These are phyloP conservation scores for Arxiozyma slooffiae DNA, from an alignment of 1,139 yeast species.

Conservation along the genomic window DNA sequence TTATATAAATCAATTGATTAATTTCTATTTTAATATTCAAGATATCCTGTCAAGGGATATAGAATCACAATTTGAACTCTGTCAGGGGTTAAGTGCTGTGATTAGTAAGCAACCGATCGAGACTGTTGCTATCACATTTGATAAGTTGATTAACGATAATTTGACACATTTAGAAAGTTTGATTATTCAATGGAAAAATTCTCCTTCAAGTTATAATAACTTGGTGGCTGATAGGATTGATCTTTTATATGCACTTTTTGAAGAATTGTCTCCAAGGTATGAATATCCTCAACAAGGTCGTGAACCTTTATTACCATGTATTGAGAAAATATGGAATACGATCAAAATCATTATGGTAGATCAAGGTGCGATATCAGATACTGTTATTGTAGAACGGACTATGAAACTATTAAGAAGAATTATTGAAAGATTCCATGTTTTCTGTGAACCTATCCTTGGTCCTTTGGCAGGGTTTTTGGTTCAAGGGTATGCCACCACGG, in stretches of 20 bases:
- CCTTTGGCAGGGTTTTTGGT: conserved; percentile 55
- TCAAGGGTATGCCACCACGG: conserved; percentile 57
- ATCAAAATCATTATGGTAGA: conserved; percentile 18
- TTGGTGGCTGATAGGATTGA: conserved; percentile 70
- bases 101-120: conserved; percentile 47
- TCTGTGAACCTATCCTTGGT: conserved; percentile 52
- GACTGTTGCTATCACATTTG: conserved; percentile 37
- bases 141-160: conserved; percentile 62
- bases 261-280: conserved; percentile 43
- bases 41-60: conserved; percentile 41
- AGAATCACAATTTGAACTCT: conserved; percentile 65
- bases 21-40: conserved; percentile 59
- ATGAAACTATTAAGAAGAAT: conserved; percentile 59
- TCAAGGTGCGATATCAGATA: conserved; percentile 19
- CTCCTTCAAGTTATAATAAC: conserved; percentile 31
- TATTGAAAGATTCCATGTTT: conserved; percentile 45
- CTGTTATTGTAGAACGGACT: conserved; percentile 48
- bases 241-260: conserved; percentile 58
- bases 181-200: conserved; percentile 21
- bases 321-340: conserved; percentile 23
- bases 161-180: conserved; percentile 38
- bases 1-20: conserved; percentile 66
- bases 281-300: conserved; percentile 25
- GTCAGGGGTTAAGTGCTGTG: conserved; percentile 86
- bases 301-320: conserved; percentile 25